phyloP scores from a whole-genome alignment of 169 alveolate genomes.

The Perkinsus olseni region DNA sequence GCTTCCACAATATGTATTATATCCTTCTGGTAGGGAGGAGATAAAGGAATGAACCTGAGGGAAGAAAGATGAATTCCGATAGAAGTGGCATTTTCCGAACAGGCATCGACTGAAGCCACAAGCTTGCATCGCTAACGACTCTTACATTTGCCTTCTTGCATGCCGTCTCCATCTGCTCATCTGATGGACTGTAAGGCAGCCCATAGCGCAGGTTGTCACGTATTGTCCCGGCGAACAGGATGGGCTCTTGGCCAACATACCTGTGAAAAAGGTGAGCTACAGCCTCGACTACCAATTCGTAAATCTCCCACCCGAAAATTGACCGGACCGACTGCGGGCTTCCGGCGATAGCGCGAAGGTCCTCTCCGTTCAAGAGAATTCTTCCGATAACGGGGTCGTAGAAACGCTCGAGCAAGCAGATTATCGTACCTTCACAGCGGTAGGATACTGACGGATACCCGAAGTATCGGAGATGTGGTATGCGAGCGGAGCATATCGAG shows the following conservation, averaged over 20 bases:
- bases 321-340: background rate
- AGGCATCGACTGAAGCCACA: too few relatives aligned
- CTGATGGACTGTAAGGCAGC: background rate
- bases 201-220: constrained; percentile 82
- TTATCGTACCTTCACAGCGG: constrained; percentile 48
- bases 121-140: too few relatives aligned
- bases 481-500: background rate
- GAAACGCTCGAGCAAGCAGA: constrained; percentile 69
- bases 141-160: background rate
- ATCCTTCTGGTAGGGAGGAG: background rate
- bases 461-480: too few relatives aligned
- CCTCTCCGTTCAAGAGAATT: constrained; percentile 42
- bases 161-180: background rate
- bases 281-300: background rate
- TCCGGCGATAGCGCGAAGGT: constrained; percentile 7
- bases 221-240: constrained; percentile 79
- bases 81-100: too few relatives aligned
- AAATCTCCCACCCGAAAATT: background rate
- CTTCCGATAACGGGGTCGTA: constrained; percentile 62
- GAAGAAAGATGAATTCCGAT: background rate
- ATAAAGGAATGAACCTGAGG: background rate
- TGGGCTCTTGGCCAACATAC: constrained; percentile 77
- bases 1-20: background rate
- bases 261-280: background rate
- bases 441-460: too few relatives aligned